Evolutionary conservation across 2,329 filamentous ascomycete genomes (phyloP).

Genomic region (Waltergamsia citrina): DNA sequence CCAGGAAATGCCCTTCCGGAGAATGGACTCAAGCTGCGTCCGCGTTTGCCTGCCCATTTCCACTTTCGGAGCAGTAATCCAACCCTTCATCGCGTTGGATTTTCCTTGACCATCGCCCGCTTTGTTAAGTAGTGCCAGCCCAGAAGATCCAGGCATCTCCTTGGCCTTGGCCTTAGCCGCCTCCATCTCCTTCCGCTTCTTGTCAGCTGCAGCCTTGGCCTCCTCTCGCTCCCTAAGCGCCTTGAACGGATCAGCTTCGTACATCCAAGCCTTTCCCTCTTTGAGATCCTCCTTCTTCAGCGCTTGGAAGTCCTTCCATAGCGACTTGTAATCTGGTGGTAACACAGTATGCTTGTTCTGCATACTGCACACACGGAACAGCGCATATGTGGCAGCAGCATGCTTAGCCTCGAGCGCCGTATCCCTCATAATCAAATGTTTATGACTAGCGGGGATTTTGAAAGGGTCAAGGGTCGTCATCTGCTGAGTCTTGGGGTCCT

Average conservation of each 20-base stretch:
- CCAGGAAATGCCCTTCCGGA: slow-evolving; percentile 75
- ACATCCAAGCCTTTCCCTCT: slow-evolving; percentile 76
- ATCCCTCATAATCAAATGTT: slow-evolving; percentile 64
- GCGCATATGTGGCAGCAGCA: slow-evolving; percentile 82
- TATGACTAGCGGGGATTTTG: slow-evolving; percentile 67
- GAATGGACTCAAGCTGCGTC: slow-evolving; percentile 66
- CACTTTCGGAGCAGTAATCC: slow-evolving; percentile 79
- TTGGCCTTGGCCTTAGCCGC: slow-evolving; percentile 59
- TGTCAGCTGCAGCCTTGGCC: slow-evolving; percentile 64
- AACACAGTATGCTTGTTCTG: slow-evolving; percentile 93
- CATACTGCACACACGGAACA: slow-evolving; percentile 90
- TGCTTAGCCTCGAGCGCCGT: slow-evolving; percentile 86
- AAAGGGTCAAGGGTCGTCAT: slow-evolving; percentile 68
- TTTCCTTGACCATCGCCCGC: slow-evolving; percentile 20
- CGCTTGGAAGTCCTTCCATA: slow-evolving; percentile 86
- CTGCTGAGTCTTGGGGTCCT: slow-evolving; percentile 77
- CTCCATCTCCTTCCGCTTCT: slow-evolving; percentile 66
- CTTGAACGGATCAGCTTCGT: slow-evolving; percentile 89
- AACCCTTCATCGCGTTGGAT: slow-evolving; percentile 55
- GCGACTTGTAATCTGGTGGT: slow-evolving; percentile 76
- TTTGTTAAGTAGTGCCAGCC: slow-evolving; percentile 40
- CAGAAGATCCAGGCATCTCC: slow-evolving; percentile 50
- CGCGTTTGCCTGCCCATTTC: slow-evolving; percentile 84
- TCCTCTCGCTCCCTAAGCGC: slow-evolving; percentile 72
- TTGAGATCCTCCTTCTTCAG: slow-evolving; percentile 75